Base-by-base conservation (phyloP, 1,139 yeast genomes). In the Taiozyma sp. region DNA sequence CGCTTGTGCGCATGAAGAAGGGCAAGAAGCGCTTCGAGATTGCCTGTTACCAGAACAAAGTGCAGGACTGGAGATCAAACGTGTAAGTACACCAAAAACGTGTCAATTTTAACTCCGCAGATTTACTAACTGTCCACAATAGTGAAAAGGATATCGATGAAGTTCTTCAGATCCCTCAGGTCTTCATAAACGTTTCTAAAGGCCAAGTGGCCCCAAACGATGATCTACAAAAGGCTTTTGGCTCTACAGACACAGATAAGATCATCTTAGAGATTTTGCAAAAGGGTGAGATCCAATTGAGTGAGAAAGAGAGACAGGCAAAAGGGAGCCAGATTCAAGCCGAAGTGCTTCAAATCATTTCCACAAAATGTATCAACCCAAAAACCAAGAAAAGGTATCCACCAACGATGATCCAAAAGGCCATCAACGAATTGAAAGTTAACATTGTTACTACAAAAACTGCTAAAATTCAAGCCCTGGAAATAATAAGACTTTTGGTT, bases 31-130 rank as follows among this genome's bases (percentile, higher is more conserved):
- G 97, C 57, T 93, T 91, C 64, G 99, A 93, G 69, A 80, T 95
- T 46, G 99, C 98, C 0, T 93, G 99, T 66, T 93, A 93, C 68
- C 97, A 90, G 65, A 93, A 93, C 65, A 93, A 95, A 65, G 97
- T 93, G 13, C 98, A 92, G 65, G 99, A 93, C 69, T 93, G 93
- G 84, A 76, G 97, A 61, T 80, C 80, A 66, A 91, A 86, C 66
- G 85, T 84, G 71, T 77, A 63, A 53, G 75, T 65, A n/a, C 6
- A n/a, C 7, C 5, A 28, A n/a, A n/a, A 16, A 19, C 27, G 24
- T 22, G 24, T 13, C 19, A n/a, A n/a, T 8, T 30, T 34, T 39
- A 32, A 10, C 19, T 13, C 8, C 29, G 8, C 9, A 14, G 23
- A n/a, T 3, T 8, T 27, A 45, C 52, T 52, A 44, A 54, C 48